phyloP scores from a whole-genome alignment of 306 rosid genomes.

The Prunus mira region DNA sequence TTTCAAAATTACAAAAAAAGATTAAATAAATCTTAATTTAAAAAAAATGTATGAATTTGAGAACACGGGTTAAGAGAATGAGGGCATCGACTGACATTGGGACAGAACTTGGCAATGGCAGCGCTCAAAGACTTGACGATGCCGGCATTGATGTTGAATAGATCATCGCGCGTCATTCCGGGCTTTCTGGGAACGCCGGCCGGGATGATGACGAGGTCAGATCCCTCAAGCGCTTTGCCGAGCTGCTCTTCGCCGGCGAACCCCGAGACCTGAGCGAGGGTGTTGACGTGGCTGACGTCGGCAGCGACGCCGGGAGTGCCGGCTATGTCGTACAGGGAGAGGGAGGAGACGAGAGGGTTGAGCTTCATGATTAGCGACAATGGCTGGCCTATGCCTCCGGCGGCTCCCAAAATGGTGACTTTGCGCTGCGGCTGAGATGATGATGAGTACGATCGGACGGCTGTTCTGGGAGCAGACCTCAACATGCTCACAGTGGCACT shows the following conservation, averaged over 20 bases:
- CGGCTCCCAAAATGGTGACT: constrained; percentile 77
- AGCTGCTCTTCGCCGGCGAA: background rate
- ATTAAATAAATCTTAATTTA: no score
- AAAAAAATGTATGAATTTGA: background rate
- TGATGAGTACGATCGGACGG: background rate
- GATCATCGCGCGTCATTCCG: background rate
- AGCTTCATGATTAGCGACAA: constrained; percentile 81
- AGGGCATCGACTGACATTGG: background rate
- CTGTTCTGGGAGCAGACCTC: background rate
- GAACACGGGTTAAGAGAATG: background rate
- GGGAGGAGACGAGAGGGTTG: constrained; percentile 57
- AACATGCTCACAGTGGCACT: background rate
- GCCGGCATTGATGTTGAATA: background rate
- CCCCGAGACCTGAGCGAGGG: background rate
- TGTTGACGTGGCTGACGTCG: background rate
- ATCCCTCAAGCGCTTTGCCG: background rate
- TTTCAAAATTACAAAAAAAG: background rate
- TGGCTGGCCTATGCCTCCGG: constrained; percentile 91
- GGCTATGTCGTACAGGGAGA: background rate
- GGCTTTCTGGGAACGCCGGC: background rate
- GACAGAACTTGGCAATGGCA: background rate
- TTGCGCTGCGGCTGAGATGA: constrained; percentile 40
- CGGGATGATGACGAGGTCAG: background rate
- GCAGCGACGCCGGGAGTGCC: background rate
- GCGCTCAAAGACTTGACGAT: background rate